Percentiles rank a stretch among this genome's conserved stretches.
Conservation (phyloP, 2,329 filamentous ascomycete species). For the Fusarium succisae region DNA sequence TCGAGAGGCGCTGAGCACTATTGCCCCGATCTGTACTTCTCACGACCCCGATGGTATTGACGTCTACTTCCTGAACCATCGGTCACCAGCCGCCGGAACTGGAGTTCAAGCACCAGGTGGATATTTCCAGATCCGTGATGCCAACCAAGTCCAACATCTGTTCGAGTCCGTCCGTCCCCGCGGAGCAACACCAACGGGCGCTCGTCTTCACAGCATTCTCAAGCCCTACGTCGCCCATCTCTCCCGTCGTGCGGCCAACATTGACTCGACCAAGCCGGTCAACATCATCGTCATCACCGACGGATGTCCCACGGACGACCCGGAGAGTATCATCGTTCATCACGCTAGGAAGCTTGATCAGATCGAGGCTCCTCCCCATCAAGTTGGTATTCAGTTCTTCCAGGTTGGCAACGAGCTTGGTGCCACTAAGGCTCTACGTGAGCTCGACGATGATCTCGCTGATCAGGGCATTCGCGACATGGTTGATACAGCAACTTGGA, state of each 20-base stretch:
- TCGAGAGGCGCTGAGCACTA: constrained; percentile 71
- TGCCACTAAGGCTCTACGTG: constrained; percentile 71
- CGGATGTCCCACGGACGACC: constrained; percentile 82
- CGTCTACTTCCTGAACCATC: constrained; percentile 87
- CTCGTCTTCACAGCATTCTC: constrained; percentile 75
- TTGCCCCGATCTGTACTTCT: constrained; percentile 82
- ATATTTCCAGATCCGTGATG: constrained; percentile 71
- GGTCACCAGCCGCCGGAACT: constrained; percentile 50
- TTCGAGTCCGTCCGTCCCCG: constrained; percentile 74
- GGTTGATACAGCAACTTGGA: constrained; percentile 88
- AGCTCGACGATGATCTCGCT: constrained; percentile 77
- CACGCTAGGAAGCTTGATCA: constrained; percentile 76
- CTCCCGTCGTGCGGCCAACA: constrained; percentile 50
- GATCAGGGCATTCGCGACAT: constrained; percentile 78
- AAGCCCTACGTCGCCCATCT: constrained; percentile 69
- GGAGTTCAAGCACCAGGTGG: constrained; percentile 56
- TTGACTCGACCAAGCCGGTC: constrained; percentile 72
- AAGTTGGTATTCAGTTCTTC: constrained; percentile 95
- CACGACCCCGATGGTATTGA: constrained; percentile 89
- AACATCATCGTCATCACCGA: constrained; percentile 96
- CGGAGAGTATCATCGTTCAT: constrained; percentile 73
- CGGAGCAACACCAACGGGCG: constrained; percentile 79
- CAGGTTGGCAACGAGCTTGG: constrained; percentile 81
- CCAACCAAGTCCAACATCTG: constrained; percentile 69
- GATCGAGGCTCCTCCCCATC: constrained; percentile 76